Percentiles rank a stretch among this genome's conserved stretches.
Evolutionary conservation across 208 protist genomes (phyloP).

Genomic region (Leishmania guyanensis): DNA sequence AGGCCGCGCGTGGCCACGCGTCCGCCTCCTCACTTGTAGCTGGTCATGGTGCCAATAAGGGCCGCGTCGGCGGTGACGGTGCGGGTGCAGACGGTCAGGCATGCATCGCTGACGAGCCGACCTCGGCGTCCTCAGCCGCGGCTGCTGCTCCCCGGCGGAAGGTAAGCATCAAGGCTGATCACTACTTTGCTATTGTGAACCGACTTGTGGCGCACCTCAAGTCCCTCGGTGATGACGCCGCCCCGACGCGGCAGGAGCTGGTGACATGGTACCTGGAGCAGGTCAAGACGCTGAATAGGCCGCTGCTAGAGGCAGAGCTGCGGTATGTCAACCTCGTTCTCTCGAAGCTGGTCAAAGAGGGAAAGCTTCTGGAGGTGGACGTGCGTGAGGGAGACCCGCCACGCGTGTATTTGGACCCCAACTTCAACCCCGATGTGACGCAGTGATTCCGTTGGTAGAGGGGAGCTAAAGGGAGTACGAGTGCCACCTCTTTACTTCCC

Average conservation of each 20-base stretch:
- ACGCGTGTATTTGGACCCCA: conserved; percentile 85
- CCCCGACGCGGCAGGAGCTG: conserved; percentile 78
- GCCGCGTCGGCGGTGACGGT: background rate
- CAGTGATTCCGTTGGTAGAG: conserved; percentile 14
- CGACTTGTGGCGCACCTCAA: conserved; percentile 69
- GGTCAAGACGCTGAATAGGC: conserved; percentile 74
- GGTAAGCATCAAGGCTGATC: conserved; percentile 80
- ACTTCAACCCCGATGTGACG: conserved; percentile 81
- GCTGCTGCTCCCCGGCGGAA: conserved; percentile 33
- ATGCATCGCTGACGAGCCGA: background rate
- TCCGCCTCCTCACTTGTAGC: background rate
- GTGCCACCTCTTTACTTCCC: background rate
- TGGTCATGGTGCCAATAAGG: conserved; percentile 4
- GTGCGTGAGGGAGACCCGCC: conserved; percentile 59
- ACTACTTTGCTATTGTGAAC: conserved; percentile 90
- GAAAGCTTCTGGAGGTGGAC: conserved; percentile 86
- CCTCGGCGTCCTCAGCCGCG: conserved; percentile 5
- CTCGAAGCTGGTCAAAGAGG: conserved; percentile 77
- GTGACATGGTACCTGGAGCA: conserved; percentile 90
- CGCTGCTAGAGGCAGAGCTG: conserved; percentile 83
- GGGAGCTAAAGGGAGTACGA: background rate
- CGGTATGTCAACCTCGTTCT: conserved; percentile 81
- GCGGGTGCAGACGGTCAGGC: conserved; percentile 1
- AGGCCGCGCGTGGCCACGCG: conserved; percentile 11
- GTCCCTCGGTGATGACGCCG: conserved; percentile 63